Evolutionary conservation across 805 yeast species (phyloP).

Genomic region (Wickerhamomyces strasburgensis): DNA sequence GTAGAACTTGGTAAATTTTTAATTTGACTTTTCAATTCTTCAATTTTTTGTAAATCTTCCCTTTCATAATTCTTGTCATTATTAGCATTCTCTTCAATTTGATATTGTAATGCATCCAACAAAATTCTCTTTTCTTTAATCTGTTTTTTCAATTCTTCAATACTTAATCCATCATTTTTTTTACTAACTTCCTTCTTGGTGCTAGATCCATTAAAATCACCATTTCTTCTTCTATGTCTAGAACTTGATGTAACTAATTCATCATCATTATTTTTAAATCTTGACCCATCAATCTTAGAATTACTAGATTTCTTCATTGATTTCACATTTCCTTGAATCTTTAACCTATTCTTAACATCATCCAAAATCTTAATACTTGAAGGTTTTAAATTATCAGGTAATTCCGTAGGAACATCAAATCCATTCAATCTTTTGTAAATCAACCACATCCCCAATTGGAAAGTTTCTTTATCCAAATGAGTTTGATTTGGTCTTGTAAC

Average conservation of each 20-base stretch:
- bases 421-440: slow-evolving; percentile 90
- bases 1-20: slow-evolving; percentile 40
- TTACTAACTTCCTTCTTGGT: slow-evolving; percentile 2
- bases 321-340: slow-evolving; percentile 7
- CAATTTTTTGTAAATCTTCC: slow-evolving; percentile 36
- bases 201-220: too few species aligned
- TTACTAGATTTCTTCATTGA: slow-evolving; percentile 24
- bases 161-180: slow-evolving; percentile 8
- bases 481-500: slow-evolving; percentile 84
- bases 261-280: slow-evolving; percentile 77
- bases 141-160: slow-evolving; percentile 58
- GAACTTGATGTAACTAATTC: slow-evolving; percentile 30
- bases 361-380: slow-evolving; percentile 77
- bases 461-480: slow-evolving; percentile 83
- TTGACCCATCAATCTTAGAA: slow-evolving; percentile 31
- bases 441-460: slow-evolving; percentile 95
- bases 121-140: slow-evolving; percentile 74
- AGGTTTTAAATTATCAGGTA: slow-evolving; percentile 89
- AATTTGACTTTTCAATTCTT: slow-evolving; percentile 41
- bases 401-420: slow-evolving; percentile 65
- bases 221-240: slow-evolving; percentile 27
- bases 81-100: slow-evolving; percentile 29
- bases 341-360: slow-evolving; percentile 56
- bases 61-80: slow-evolving; percentile 43
- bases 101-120: slow-evolving; percentile 40